These are phyloP conservation scores for Pseudohyphozyma bogoriensis DNA, from an alignment of 768 basidiomycete species.

Conservation along the genomic window DNA sequence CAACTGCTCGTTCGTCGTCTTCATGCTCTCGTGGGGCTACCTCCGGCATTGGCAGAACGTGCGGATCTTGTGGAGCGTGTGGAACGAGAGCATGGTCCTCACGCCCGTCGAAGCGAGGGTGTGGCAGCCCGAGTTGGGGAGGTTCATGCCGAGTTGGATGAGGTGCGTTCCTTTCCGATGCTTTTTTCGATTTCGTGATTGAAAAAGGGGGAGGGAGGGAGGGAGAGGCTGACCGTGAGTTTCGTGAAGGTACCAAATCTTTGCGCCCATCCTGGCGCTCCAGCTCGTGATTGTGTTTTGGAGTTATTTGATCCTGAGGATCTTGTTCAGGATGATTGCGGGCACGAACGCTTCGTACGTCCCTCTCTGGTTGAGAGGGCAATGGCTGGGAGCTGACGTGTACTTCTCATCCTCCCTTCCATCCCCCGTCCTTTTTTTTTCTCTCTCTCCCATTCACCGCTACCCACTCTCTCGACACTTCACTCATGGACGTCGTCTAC, in stretches of 20 bases:
- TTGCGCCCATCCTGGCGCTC: background rate
- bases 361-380: no score
- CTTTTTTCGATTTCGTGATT: background rate
- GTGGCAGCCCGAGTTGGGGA: background rate
- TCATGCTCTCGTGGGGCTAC: slow-evolving; percentile 30
- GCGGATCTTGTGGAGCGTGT: slow-evolving; percentile 37
- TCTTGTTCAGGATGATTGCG: background rate
- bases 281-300: slow-evolving; percentile 1
- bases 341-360: background rate
- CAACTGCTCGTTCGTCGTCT: slow-evolving; percentile 39
- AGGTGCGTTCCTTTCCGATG: background rate
- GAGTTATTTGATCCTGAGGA: background rate
- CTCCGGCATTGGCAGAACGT: slow-evolving; percentile 59
- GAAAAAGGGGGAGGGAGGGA: background rate
- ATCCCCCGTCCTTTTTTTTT: no score
- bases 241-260: background rate
- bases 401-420: no score
- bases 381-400: no score
- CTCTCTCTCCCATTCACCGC: no score
- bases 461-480: no score
- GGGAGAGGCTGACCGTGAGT: no score
- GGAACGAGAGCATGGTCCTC: background rate
- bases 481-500: no score
- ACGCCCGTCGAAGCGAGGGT: background rate
- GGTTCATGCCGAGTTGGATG: background rate